phyloP scores from a whole-genome alignment of 2,329 filamentous ascomycete species.

The Phyllosticta citrichinensis region DNA sequence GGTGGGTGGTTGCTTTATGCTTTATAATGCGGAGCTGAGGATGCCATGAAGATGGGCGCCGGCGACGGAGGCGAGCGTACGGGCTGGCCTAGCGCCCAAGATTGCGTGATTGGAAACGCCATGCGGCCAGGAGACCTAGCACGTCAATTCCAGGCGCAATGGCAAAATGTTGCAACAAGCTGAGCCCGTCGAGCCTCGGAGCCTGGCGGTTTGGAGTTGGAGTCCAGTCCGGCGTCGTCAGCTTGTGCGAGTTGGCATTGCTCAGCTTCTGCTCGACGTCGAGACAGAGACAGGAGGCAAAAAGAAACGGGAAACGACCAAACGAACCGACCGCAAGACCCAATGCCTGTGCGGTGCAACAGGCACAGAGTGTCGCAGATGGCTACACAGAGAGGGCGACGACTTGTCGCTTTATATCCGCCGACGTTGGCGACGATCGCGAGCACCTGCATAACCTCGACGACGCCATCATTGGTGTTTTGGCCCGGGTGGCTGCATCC shows the following conservation, averaged over 20 bases:
- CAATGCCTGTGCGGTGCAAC: neutral
- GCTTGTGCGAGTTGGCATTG: neutral
- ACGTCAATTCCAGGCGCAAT: slow-evolving; percentile 6
- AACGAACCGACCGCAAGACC: neutral
- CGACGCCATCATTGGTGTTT: slow-evolving; percentile 6
- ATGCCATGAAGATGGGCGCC: neutral
- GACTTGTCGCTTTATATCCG: neutral
- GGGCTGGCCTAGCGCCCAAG: neutral
- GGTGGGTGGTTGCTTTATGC: too few relatives aligned
- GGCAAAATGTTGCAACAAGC: neutral
- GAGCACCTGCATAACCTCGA: neutral
- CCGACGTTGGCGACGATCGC: neutral
- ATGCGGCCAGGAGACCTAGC: slow-evolving; percentile 1
- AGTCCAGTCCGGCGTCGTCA: neutral
- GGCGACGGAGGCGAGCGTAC: slow-evolving; percentile 4
- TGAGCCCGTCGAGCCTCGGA: too few relatives aligned
- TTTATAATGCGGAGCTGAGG: too few relatives aligned
- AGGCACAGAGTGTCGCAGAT: neutral
- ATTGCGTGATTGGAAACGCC: slow-evolving; percentile 9
- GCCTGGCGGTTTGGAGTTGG: too few relatives aligned
- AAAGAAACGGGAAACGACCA: neutral
- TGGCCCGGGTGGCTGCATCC: slow-evolving; percentile 3
- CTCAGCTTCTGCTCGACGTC: too few relatives aligned
- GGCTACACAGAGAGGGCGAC: neutral
- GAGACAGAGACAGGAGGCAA: neutral